Evolutionary conservation across 805 yeast species (phyloP), one percentile per base, ranked within the genome.

Genomic region (Kregervanrija delftensis): DNA sequence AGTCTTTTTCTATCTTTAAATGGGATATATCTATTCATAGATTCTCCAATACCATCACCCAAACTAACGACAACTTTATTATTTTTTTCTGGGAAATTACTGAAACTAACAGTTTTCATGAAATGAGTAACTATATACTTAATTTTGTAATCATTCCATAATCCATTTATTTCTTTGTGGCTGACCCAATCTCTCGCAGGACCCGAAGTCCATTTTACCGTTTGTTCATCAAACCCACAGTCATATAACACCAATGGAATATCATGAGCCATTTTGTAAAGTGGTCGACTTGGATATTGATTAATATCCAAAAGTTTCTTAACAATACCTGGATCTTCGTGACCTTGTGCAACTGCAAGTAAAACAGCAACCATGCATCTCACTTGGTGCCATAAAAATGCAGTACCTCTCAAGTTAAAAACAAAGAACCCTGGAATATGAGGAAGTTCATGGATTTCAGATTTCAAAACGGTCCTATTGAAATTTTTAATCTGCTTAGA

Each of bases 371-470:
- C 77, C 93, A 93, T 93, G 53, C 96, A 89, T 46, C 99, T 76
- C 14, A 93, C 99, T 64, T 93, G 99, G 61, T 93, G 98, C 98
- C 98, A 93, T 45, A 93, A 65, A 54, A 93, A 93, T 8, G 98
- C 99, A 1, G 86, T 71, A 0, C 99, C 99, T 49, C 76, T 72
- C 43, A 93, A 66, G 59, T 88, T 89, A 60, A 91, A 79, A 45
- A 81, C 82, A 56, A 71, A 85, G 44, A 76, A 70, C 4, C 74
- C 77, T 13, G 52, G 46, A 8, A 50, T 47, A 2, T 50, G 54
- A 5, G 51, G 49, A 2, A 57, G 33, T 3, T 33, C 43, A 10
- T 44, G 34, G 3, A 66, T 60, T 14, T 57, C 45, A 10, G 64
- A 49, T 14, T 69, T 63, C 35, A 74, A 56, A 12, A 93, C 79